Base-by-base conservation (phyloP, 2,329 filamentous ascomycete species). In the Aspergillus sp. region DNA sequence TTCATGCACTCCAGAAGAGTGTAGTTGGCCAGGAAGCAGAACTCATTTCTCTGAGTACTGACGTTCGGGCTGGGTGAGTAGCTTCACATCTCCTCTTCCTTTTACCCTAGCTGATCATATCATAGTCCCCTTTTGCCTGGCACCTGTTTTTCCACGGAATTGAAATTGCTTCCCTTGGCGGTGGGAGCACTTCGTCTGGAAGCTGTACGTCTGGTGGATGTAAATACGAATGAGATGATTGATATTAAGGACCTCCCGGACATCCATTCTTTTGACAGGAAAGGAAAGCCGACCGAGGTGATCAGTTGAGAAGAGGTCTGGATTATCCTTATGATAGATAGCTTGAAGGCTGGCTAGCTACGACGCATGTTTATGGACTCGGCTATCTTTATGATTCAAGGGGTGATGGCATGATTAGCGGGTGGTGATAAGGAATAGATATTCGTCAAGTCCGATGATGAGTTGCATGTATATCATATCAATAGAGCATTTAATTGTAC, bases 221-320 rank as follows among this genome's bases (percentile, higher is more conserved):
- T 86, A 59, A 80, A 80, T 55, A 82, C 81, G 23, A 81, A 84
- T 62, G 83, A 86, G 70, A 80, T 78, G 25, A 81, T 82, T 7
- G 84, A 87, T 69, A 80, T 87, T 55, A 73, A 78, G 59, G 83
- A 87, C 64, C 70, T 87, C 55, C 85, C 85, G 3, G 83, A 84
- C 64, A 81, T 87, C 59, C 71, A 86, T 57, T 78, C 78, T 10
- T 68, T 71, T 60, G 71, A 74, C 52, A 67, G 63, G 49, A 60
- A 63, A 13, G 59, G 52, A 13, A 15, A 50, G 19, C 28, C 51
- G n/a, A 15, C 38, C 48, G 50, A 47, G 55, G 30, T 9, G 10
- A 10, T 17, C 50, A 17, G 30, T 21, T 47, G 28, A 51, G 52
- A 12, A 36, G 19, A 21, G 52, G 47, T 41, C 15, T 45, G 52